Evolutionary conservation across 768 basidiomycete genomes (phyloP).

Genomic region (Hydnomerulius pinastri): DNA sequence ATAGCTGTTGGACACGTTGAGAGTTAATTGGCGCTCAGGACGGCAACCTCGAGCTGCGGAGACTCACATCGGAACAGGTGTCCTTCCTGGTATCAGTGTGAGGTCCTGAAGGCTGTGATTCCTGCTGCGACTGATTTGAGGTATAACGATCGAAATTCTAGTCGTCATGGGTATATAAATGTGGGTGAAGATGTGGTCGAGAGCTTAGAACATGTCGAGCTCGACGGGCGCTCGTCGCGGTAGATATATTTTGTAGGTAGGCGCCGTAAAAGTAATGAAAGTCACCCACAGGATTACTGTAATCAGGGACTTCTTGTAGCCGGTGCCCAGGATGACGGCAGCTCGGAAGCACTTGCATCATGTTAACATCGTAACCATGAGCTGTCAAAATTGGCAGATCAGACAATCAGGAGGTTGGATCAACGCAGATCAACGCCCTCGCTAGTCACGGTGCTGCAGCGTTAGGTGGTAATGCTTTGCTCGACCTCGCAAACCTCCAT

Average conservation of each 20-base stretch:
- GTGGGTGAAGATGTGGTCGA: neutral
- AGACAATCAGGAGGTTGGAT: too few species aligned
- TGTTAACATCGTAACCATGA: too few species aligned
- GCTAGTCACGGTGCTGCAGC: too few species aligned
- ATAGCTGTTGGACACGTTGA: slow-evolving; percentile 21
- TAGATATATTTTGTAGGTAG: neutral
- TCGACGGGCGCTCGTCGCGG: neutral
- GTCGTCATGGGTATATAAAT: slow-evolving; percentile 25
- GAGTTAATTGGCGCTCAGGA: neutral
- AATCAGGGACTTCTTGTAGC: too few species aligned
- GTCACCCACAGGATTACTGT: too few species aligned
- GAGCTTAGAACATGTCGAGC: neutral
- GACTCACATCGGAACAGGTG: slow-evolving; percentile 26
- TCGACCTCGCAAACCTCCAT: too few species aligned
- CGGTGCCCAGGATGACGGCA: too few species aligned
- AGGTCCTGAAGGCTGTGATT: neutral
- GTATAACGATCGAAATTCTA: neutral
- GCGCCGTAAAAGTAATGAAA: too few species aligned
- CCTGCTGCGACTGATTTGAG: neutral
- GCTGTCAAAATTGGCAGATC: too few species aligned
- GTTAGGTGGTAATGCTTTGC: too few species aligned
- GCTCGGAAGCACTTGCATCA: too few species aligned
- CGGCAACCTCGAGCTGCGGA: neutral
- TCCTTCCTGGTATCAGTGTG: slow-evolving; percentile 9
- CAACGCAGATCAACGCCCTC: too few species aligned